Conservation (phyloP, 2,329 filamentous ascomycete species). For the Helicocarpus griseus region DNA sequence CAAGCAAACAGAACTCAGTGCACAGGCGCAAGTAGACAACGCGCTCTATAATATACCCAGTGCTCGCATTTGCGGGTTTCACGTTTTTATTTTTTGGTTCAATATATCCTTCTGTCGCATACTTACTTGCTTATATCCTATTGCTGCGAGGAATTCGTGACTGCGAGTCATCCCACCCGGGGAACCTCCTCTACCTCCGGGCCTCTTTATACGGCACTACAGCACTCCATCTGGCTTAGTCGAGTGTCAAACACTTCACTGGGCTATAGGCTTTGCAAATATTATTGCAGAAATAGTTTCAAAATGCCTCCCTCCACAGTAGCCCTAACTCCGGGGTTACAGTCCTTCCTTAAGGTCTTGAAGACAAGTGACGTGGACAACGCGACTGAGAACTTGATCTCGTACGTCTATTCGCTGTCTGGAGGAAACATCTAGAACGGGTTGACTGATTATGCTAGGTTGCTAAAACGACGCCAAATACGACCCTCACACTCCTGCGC, state of each 20-base stretch:
- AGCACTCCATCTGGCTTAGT: no score
- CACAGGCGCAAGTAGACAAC: neutral
- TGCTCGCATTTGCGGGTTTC: neutral
- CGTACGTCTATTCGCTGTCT: slow-evolving; percentile 45
- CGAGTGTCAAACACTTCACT: no score
- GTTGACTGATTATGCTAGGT: slow-evolving; percentile 38
- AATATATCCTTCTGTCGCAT: neutral
- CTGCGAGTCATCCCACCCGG: neutral
- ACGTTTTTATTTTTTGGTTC: neutral
- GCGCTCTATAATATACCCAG: neutral
- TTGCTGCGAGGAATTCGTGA: neutral
- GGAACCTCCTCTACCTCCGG: neutral
- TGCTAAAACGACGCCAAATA: slow-evolving; percentile 87
- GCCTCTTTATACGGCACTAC: neutral
- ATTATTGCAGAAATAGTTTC: neutral
- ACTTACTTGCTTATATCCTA: no score
- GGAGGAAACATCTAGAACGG: neutral
- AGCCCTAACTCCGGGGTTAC: slow-evolving; percentile 60
- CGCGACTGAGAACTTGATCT: slow-evolving; percentile 73
- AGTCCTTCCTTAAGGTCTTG: slow-evolving; percentile 68
- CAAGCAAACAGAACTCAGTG: neutral
- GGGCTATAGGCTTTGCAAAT: neutral
- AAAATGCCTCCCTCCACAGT: slow-evolving; percentile 19
- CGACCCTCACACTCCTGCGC: slow-evolving; percentile 80
- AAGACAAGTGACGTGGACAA: slow-evolving; percentile 67